Conservation (phyloP, 2,329 filamentous ascomycete species). For the Phaeophleospora eucalypticola region DNA sequence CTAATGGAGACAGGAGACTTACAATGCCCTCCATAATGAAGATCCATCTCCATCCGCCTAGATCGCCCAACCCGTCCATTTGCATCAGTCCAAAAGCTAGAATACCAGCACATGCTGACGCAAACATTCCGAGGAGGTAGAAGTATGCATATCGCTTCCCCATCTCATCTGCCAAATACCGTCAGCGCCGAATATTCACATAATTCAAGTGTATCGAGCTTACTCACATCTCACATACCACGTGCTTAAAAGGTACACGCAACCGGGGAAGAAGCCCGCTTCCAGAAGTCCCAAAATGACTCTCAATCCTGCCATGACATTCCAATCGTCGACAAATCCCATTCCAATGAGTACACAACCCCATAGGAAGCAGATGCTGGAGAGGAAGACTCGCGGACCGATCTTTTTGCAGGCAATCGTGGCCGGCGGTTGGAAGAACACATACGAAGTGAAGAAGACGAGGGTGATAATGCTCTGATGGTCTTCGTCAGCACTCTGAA, state of each 20-base stretch:
- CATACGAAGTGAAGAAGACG: conserved; percentile 69
- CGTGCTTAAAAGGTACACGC: conserved; percentile 15
- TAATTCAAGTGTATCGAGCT: no score
- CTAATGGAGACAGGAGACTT: no score
- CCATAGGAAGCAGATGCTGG: conserved; percentile 47
- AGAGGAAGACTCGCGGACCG: conserved; percentile 39
- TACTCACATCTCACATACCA: conserved; percentile 20
- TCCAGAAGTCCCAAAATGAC: conserved; percentile 60
- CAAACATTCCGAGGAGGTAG: conserved; percentile 45
- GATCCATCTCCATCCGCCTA: conserved; percentile 43
- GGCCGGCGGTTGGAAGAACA: conserved; percentile 65
- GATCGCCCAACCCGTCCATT: conserved; percentile 46
- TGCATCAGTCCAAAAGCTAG: conserved; percentile 28
- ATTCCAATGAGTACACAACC: conserved; percentile 59
- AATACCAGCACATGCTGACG: conserved; percentile 43
- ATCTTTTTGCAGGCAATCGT: conserved; percentile 63
- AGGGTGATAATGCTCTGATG: conserved; percentile 60
- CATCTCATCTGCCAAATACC: conserved; percentile 24
- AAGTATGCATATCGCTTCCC: conserved; percentile 40
- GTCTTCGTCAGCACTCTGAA: conserved; percentile 17
- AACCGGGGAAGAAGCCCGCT: conserved; percentile 45
- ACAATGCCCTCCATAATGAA: conserved; percentile 40
- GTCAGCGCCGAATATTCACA: background rate
- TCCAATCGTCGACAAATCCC: conserved; percentile 55
- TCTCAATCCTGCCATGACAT: conserved; percentile 50